These are phyloP conservation scores for Ophiostoma novo-ulmi DNA, from an alignment of 2,329 filamentous ascomycete species.

Conservation along the genomic window DNA sequence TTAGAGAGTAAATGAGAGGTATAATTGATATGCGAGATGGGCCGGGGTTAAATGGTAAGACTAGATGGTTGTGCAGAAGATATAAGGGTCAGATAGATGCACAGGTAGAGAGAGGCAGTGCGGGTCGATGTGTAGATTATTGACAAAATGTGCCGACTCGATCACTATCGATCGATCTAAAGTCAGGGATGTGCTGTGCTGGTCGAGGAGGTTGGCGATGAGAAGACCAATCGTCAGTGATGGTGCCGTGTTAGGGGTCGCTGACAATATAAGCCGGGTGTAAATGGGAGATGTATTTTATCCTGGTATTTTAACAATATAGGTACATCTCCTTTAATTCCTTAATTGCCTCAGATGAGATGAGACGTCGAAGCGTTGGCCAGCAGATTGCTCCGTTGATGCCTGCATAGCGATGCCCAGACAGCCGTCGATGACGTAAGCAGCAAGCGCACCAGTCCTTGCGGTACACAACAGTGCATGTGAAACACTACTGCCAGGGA, in stretches of 20 bases:
- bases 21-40: neutral
- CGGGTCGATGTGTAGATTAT: neutral
- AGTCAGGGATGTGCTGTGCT: neutral
- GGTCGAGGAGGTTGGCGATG: neutral
- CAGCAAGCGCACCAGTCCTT: neutral
- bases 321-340: neutral
- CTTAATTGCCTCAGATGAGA: neutral
- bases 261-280: neutral
- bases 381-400: conserved; percentile 1
- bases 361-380: neutral
- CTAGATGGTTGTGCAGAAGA: neutral
- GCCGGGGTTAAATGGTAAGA: neutral
- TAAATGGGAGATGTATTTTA: neutral
- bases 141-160: neutral
- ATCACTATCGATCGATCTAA: neutral
- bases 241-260: neutral
- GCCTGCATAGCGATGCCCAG: conserved; percentile 6
- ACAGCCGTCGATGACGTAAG: conserved; percentile 1
- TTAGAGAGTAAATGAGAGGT: neutral
- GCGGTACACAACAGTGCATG: neutral
- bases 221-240: neutral
- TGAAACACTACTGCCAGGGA: conserved; percentile 8
- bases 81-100: too few relatives aligned
- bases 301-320: neutral
- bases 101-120: too few relatives aligned